A percentile compares a stretch with the other conserved stretches of the same genome.
Conservation (phyloP, 2,329 filamentous ascomycete genomes). For the Colletotrichum chlorophyti region DNA sequence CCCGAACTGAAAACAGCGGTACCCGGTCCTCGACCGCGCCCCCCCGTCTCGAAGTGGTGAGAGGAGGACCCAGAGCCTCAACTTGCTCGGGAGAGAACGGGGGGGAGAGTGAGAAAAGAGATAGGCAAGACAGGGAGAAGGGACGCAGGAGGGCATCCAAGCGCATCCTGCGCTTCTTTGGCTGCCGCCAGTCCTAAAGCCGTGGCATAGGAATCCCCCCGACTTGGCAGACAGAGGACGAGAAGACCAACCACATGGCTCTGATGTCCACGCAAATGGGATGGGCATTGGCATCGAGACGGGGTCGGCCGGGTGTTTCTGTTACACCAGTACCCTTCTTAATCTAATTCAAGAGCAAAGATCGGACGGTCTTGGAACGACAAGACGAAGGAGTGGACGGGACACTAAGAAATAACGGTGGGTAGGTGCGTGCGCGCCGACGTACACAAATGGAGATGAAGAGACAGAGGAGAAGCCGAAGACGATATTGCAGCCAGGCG, state of each 20-base stretch:
- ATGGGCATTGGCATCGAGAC: not conserved
- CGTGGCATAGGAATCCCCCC: constrained; percentile 11
- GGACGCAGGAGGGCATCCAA: no score
- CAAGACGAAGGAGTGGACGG: not conserved
- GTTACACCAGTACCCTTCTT: constrained; percentile 17
- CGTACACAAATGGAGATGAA: not conserved
- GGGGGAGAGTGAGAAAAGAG: no score
- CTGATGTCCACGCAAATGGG: not conserved
- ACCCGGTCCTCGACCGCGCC: not conserved
- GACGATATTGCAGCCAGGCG: not conserved
- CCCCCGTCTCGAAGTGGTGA: not conserved
- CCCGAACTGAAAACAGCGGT: not conserved
- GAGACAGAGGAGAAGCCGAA: not conserved
- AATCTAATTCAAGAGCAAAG: constrained; percentile 18
- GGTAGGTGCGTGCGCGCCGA: not conserved
- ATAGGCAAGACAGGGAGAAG: no score
- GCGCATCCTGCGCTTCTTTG: constrained; percentile 10
- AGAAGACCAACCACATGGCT: not conserved
- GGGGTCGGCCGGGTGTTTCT: not conserved
- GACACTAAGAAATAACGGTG: not conserved
- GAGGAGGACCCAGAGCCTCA: constrained; percentile 3
- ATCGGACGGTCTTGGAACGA: not conserved
- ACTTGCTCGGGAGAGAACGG: no score
- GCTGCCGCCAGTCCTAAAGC: no score
- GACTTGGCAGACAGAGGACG: not conserved